Percentiles rank a stretch among this genome's conserved stretches.
Conservation (phyloP, 371 early-diverging fungal species). For the Mucor mucedo region DNA sequence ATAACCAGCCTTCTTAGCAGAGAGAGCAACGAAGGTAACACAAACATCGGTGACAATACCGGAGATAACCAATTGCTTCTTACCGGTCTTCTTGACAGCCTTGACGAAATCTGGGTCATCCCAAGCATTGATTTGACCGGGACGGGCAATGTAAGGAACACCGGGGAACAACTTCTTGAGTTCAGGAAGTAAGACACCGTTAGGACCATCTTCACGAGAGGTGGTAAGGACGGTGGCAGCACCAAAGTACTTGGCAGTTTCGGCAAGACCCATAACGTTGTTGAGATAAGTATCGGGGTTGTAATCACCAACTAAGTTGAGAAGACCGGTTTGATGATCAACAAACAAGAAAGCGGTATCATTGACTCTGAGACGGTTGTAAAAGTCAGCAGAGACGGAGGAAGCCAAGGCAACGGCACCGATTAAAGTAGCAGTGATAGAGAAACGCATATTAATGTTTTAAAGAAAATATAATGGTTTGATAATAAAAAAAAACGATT, state of each 20-base stretch:
- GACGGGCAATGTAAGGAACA: slow-evolving; percentile 30
- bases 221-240: slow-evolving; percentile 31
- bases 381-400: slow-evolving; percentile 24
- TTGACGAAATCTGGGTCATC: slow-evolving; percentile 28
- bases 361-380: slow-evolving; percentile 29
- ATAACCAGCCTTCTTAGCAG: slow-evolving; percentile 38
- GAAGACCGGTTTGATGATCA: slow-evolving; percentile 38
- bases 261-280: slow-evolving; percentile 37
- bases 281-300: slow-evolving; percentile 27
- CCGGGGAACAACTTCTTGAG: slow-evolving; percentile 31
- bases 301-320: slow-evolving; percentile 32
- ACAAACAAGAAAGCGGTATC: slow-evolving; percentile 33
- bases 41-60: slow-evolving; percentile 44
- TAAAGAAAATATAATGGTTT: background rate
- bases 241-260: slow-evolving; percentile 33
- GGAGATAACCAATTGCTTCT: slow-evolving; percentile 38
- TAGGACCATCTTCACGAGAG: slow-evolving; percentile 37
- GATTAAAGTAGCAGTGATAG: slow-evolving; percentile 23
- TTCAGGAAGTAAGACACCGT: slow-evolving; percentile 30
- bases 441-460: slow-evolving; percentile 20
- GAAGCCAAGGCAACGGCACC: slow-evolving; percentile 23
- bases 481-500: background rate
- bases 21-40: slow-evolving; percentile 35
- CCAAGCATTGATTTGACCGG: slow-evolving; percentile 43
- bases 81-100: slow-evolving; percentile 36